Evolutionary conservation across 2,329 filamentous ascomycete genomes (phyloP).

Genomic region (Colletotrichum sp.): DNA sequence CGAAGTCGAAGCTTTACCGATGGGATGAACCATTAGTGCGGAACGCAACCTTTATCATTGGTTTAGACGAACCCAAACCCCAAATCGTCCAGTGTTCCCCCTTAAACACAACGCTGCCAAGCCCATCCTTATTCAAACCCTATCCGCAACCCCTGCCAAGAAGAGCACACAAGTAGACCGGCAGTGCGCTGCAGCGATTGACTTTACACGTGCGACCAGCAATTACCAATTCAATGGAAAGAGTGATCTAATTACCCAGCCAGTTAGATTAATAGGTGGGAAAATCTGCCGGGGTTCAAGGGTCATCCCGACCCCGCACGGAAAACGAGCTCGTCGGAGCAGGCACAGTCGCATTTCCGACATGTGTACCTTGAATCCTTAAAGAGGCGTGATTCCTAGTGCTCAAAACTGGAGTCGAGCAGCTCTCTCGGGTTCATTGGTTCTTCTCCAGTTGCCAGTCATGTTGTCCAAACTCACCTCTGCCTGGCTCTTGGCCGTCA

Average conservation of each 20-base stretch:
- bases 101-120: neutral
- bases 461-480: conserved; percentile 3
- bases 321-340: conserved; percentile 7
- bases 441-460: neutral
- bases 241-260: neutral
- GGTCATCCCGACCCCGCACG: conserved; percentile 15
- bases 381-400: neutral
- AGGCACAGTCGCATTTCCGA: conserved; percentile 8
- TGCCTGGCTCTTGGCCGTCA: neutral
- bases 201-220: neutral
- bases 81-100: neutral
- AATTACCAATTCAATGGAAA: neutral
- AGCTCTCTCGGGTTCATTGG: neutral
- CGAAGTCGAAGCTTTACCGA: neutral
- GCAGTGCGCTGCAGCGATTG: neutral
- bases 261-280: conserved; percentile 10
- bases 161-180: neutral
- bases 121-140: neutral
- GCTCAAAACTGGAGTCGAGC: neutral
- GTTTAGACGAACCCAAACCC: neutral
- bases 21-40: neutral
- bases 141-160: conserved; percentile 12
- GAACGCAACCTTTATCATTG: neutral
- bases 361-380: neutral
- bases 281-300: neutral